A percentile compares a stretch with the other conserved stretches of the same genome.
These are phyloP conservation scores for Chenopodium berlandieri DNA, from an alignment of 148 eudicot species.

Conservation along the genomic window DNA sequence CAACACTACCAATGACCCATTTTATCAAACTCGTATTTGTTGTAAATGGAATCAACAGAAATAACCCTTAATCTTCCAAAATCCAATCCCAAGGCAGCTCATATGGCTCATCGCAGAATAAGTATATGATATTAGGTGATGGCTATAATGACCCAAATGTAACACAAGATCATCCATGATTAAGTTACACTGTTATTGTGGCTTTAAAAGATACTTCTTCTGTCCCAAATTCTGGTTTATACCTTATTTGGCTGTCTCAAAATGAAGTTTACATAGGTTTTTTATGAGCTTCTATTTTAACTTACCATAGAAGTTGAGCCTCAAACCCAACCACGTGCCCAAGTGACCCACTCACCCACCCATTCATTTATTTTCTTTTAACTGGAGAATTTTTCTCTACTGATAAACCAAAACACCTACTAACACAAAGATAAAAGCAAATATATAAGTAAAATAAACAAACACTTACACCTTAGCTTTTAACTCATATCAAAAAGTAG, in stretches of 20 bases:
- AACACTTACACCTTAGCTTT: too few species aligned
- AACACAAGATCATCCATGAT: not conserved
- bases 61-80: not conserved
- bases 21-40: not conserved
- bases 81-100: not conserved
- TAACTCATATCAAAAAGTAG: too few species aligned
- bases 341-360: not conserved
- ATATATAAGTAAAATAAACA: too few species aligned
- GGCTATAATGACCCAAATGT: too few species aligned
- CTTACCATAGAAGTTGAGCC: not conserved
- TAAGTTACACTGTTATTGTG: not conserved
- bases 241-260: not conserved
- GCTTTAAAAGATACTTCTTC: not conserved
- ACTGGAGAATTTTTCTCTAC: too few species aligned
- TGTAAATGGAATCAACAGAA: not conserved
- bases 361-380: not conserved
- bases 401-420: too few species aligned
- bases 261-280: not conserved
- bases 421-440: too few species aligned
- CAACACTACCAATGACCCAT: too few species aligned
- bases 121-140: too few species aligned
- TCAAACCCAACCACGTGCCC: too few species aligned
- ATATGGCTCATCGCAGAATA: too few species aligned
- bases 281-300: not conserved
- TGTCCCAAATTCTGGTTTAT: not conserved